Conservation (phyloP, 1,284 basidiomycete genomes). For the Cystobasidium pallidum region DNA sequence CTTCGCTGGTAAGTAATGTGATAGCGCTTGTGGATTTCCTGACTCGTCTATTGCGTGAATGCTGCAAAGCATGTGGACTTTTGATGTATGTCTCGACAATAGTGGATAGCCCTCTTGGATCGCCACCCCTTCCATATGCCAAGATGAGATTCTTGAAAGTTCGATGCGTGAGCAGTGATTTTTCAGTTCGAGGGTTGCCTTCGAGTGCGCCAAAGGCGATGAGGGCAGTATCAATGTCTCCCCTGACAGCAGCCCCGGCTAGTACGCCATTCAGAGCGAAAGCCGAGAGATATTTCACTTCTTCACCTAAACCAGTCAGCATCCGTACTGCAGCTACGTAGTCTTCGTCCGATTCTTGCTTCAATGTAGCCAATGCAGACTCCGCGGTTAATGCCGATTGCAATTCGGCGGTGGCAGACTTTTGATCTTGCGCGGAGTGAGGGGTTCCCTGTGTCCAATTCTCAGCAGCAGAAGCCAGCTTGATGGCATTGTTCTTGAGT, state of each 20-base stretch:
- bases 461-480: constrained; percentile 15
- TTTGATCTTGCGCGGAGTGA: constrained; percentile 7
- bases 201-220: constrained; percentile 30
- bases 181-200: constrained; percentile 9
- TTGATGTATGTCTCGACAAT: constrained; percentile 35
- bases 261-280: constrained; percentile 6
- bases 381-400: constrained; percentile 5
- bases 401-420: not conserved
- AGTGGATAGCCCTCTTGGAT: constrained; percentile 16
- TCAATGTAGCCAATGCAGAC: constrained; percentile 25
- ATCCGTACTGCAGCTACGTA: constrained; percentile 8
- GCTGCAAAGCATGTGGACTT: not conserved
- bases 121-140: constrained; percentile 30
- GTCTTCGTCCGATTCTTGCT: constrained; percentile 38
- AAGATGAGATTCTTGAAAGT: constrained; percentile 24
- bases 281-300: not conserved
- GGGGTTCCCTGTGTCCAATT: constrained; percentile 27
- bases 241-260: constrained; percentile 7
- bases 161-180: not conserved
- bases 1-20: not conserved
- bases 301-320: not conserved
- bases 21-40: not conserved
- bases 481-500: constrained; percentile 22
- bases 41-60: not conserved
- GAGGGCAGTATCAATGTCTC: constrained; percentile 40